Base-by-base conservation (phyloP, 169 alveolate species). In the Theileria orientalis region DNA sequence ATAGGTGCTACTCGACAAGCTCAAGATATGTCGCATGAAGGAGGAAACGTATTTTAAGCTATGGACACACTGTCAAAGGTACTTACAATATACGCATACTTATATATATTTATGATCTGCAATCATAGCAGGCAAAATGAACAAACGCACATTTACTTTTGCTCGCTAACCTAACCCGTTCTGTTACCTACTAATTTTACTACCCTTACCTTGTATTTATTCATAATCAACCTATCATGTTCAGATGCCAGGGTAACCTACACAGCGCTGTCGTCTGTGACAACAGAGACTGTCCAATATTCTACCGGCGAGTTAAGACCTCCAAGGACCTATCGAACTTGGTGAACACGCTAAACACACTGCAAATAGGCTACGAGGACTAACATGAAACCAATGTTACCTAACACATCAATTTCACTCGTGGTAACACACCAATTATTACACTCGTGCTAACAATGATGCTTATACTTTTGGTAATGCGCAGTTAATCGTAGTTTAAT, bases 281-380 rank as follows among this genome's bases (percentile, higher is more conserved):
- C 54, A 95, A 95, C 83, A 90, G 98, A 63, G 99, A 98, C 82
- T 98, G 99, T 62, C 99, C 99, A 13, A 97, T 98, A 46, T 98
- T 96, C 87, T 98, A 97, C 86, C 93, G 98, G 62, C 86, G 99
- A 70, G 97, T 94, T 30, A 96, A 97, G 76, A 96, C 96, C 33
- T 86, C 93, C 86, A 94, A 95, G 63, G 97, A 94, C 59, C 88
- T 96, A 54, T 83, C 92, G 25, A 73, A 84, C 30, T 60, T 92
- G 42, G 91, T 90, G 68, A 91, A 82, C 44, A 91, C 89, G 40
- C 76, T 89, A 6, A 56, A 84, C 21, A 61, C 93, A 21, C 70
- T 87, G 33, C 72, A 64, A 49, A 46, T 74, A 7, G 91, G 57
- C 30, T 79, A 79, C 54, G 57, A 61, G 33, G n/a, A 29, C 71